Evolutionary conservation across 306 rosid species (phyloP).

Genomic region (Alnus glutinosa): DNA sequence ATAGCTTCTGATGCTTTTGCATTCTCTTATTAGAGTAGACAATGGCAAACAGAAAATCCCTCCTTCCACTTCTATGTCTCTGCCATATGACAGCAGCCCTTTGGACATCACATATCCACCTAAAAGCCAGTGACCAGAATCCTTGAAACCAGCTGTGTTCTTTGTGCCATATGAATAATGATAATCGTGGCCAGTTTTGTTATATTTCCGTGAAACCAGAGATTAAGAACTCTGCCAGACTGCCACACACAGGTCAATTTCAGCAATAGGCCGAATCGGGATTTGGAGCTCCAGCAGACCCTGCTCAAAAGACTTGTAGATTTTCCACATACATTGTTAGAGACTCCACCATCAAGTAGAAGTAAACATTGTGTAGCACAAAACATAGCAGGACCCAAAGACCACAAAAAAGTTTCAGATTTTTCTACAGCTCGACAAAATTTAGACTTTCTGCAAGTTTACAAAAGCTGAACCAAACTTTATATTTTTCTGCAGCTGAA

Average conservation of each 20-base stretch:
- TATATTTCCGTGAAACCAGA: not conserved
- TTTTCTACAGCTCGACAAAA: not conserved
- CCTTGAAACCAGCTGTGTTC: not conserved
- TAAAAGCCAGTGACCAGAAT: not conserved
- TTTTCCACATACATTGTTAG: not conserved
- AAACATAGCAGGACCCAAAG: not conserved
- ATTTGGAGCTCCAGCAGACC: not conserved
- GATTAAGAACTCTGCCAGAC: not conserved
- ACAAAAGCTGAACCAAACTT: not conserved
- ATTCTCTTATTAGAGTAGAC: not conserved
- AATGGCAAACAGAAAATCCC: not conserved
- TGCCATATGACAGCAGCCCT: not conserved
- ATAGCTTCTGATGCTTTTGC: not conserved
- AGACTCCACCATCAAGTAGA: not conserved
- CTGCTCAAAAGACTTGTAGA: not conserved
- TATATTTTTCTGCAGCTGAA: not conserved
- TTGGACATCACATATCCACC: not conserved
- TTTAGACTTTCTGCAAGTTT: not conserved
- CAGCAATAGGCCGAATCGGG: not conserved
- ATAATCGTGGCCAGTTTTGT: not conserved
- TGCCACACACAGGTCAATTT: not conserved
- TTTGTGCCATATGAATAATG: not conserved
- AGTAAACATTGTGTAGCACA: not conserved
- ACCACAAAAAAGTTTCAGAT: not conserved
- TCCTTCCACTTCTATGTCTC: not conserved